phyloP scores from a whole-genome alignment of 140 eudicot species.

The Flaveria floridana region DNA sequence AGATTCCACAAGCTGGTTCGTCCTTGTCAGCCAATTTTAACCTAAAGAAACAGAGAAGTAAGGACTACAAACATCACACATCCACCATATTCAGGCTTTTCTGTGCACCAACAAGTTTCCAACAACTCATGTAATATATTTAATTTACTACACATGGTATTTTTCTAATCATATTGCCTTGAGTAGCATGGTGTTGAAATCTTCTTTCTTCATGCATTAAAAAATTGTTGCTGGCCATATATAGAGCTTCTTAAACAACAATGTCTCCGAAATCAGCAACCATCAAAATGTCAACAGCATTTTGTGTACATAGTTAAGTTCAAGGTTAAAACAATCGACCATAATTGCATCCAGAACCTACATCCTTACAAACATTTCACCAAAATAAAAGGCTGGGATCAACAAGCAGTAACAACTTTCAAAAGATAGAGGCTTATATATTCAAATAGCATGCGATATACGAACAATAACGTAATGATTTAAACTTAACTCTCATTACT shows the following conservation, averaged over 20 bases:
- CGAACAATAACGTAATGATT: background rate
- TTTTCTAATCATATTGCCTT: background rate
- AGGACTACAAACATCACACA: constrained; percentile 17
- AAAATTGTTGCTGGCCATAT: background rate
- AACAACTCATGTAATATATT: background rate
- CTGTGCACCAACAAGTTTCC: background rate
- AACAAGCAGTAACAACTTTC: background rate
- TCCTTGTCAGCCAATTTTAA: constrained; percentile 16
- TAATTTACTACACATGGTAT: background rate
- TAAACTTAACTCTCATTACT: background rate
- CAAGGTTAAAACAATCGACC: background rate
- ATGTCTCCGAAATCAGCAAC: background rate
- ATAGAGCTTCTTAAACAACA: background rate
- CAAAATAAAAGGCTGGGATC: background rate
- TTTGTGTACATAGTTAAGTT: background rate
- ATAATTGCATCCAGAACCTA: background rate
- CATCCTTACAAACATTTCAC: background rate
- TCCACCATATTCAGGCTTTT: background rate
- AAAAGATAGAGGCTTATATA: background rate
- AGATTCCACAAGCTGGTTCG: constrained; percentile 31
- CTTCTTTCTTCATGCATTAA: background rate
- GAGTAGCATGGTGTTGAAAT: background rate
- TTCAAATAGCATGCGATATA: background rate
- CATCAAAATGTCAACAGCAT: background rate
- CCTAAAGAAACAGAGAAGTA: constrained; percentile 8